Conservation (phyloP, 2,329 filamentous ascomycete species). For the Phaeomoniella chlamydospora region DNA sequence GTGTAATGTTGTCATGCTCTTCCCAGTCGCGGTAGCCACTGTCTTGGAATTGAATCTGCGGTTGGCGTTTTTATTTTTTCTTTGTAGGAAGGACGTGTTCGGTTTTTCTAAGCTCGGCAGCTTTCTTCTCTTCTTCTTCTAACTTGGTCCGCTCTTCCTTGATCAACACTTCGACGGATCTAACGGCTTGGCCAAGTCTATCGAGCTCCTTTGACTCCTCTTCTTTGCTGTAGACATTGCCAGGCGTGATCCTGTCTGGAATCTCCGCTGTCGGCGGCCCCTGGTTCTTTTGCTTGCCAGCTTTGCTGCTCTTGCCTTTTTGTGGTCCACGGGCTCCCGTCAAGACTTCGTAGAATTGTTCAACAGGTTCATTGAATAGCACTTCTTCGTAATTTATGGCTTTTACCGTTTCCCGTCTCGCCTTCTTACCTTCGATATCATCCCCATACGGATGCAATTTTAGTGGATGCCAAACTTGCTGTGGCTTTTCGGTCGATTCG, state of each 20-base stretch:
- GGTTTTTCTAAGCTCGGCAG: conserved; percentile 34
- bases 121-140: conserved; percentile 44
- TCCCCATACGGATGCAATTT: conserved; percentile 79
- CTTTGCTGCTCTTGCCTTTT: conserved; percentile 45
- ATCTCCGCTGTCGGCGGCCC: conserved; percentile 57
- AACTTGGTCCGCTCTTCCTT: conserved; percentile 51
- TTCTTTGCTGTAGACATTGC: conserved; percentile 59
- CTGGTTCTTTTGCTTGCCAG: conserved; percentile 28
- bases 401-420: conserved; percentile 49
- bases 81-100: conserved; percentile 26
- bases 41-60: no score
- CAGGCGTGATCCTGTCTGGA: conserved; percentile 50
- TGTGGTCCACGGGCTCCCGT: conserved; percentile 45
- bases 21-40: no score
- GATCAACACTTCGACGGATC: conserved; percentile 44
- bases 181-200: conserved; percentile 47
- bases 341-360: conserved; percentile 71
- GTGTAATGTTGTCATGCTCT: no score
- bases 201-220: conserved; percentile 54
- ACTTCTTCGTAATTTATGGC: conserved; percentile 85
- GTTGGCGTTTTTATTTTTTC: conserved; percentile 20
- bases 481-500: conserved; percentile 80
- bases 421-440: conserved; percentile 59
- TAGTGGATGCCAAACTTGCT: conserved; percentile 87
- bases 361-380: conserved; percentile 92